Conservation (phyloP, 805 yeast genomes). For the Tetrapisispora nanseiensis region DNA sequence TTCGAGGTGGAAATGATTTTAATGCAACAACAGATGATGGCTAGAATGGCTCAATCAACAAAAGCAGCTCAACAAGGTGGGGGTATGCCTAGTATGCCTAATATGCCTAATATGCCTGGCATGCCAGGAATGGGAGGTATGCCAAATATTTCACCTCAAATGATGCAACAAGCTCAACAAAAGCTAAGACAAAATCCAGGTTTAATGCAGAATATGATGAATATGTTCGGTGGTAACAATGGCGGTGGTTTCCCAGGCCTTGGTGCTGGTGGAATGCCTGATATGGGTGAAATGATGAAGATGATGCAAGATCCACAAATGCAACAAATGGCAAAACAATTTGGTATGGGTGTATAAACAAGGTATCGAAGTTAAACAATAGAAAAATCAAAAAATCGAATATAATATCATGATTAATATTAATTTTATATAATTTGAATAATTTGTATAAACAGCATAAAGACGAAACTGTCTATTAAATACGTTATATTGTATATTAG, state of each 20-base stretch:
- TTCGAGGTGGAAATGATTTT: constrained; percentile 89
- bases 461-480: neutral
- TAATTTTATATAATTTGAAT: neutral
- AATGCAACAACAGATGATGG: constrained; percentile 90
- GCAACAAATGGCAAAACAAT: constrained; percentile 41
- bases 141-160: constrained; percentile 32
- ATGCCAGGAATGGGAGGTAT: constrained; percentile 49
- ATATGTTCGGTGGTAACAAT: constrained; percentile 59
- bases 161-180: constrained; percentile 46
- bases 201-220: constrained; percentile 64
- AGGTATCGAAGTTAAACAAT: neutral
- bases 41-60: constrained; percentile 75
- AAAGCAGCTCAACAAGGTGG: constrained; percentile 36
- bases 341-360: constrained; percentile 31
- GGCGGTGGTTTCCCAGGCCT: constrained; percentile 28
- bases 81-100: constrained; percentile 32
- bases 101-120: constrained; percentile 55
- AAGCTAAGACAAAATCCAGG: constrained; percentile 62
- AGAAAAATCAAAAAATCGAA: neutral
- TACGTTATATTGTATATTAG: neutral
- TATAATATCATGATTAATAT: neutral
- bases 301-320: constrained; percentile 42
- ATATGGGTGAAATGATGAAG: constrained; percentile 54
- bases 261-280: constrained; percentile 54
- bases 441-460: constrained; percentile 2